Base-by-base conservation (phyloP, 2,329 filamentous ascomycete genomes). In the Calcarisporium arbuscula region DNA sequence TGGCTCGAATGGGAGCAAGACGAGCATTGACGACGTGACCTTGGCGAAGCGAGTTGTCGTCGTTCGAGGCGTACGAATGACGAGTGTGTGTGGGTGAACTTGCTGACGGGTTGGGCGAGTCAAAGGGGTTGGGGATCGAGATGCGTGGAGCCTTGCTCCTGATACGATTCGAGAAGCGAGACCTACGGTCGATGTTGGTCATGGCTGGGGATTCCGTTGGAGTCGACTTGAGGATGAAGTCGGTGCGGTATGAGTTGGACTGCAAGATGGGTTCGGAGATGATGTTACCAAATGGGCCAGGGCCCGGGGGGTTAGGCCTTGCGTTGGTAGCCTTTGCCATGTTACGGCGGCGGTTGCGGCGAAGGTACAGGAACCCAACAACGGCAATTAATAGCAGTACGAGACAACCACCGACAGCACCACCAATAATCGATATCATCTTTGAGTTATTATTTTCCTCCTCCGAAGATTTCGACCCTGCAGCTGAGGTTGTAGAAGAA, bases 261-360 rank as follows among this genome's bases (percentile, higher is more conserved):
- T 59, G 52, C 30, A 71, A 58, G 38, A 80, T 65, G 39, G 80
- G 64, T 47, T 79, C 68, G 42, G 72, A 77, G 45, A 80, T 69
- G 47, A 77, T 65, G 46, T 69, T 69, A 27, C 49, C 45, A 27
- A 50, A 46, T n/a, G 44, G 46, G 26, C 44, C 44, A 8, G 47
- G 43, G 32, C 45, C 32, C 29, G 44, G 32, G 33, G 20, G 15
- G 21, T 36, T n/a, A 30, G 35, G 22, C 36, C 39, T 17, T 48
- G 45, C 18, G 43, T 28, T 9, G 38, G 35, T 8, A 37, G 22
- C 15, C 14, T 15, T 27, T 18, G 19, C 20, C 30, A 26, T 23
- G 19, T 18, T 12, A 23, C 29, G 15, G 15, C 26, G 21, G 30
- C 35, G 40, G 28, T 39, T 52, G 34, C 57, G 57, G 30, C 60